Evolutionary conservation across 495 filamentous ascomycete genomes (phyloP), one percentile per base, ranked within the genome.

Genomic region (Entonaema liquescens): DNA sequence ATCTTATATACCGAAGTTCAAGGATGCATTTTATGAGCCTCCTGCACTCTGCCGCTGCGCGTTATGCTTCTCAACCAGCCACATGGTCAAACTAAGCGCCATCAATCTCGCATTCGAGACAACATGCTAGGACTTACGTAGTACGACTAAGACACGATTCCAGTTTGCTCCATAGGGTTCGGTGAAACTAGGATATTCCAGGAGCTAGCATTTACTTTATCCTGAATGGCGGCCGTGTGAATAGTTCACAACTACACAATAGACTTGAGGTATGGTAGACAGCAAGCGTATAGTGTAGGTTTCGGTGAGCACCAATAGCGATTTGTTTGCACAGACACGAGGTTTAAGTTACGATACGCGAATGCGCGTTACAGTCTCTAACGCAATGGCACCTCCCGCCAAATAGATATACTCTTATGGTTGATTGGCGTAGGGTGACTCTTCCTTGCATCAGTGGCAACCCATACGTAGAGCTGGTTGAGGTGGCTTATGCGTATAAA

Each of bases 1-100:
- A 53, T 53, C 25, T 29, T 53, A 53, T 15, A 53, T 26, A 53
- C 15, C 26, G 49, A 29, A 17, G 23, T 53, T 42, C 5, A 13
- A n/a, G 38, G 38, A 4, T 33, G 5, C 13, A n/a, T n/a, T 53
- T 28, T 6, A 19, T 29, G 23, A 53, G 6, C 50, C 28, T 53
- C 25, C 49, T 5, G 23, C 2, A 9, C 49, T 28, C 52, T 55
- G n/a, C 26, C 33, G 28, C 2, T 28, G 52, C n/a, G 15, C 29
- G 26, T 21, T 56, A 31, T 33, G n/a, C 49, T 29, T 26, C 25
- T 9, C 12, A 26, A 29, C 49, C 49, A 47, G 49, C 49, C 49
- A 29, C 49, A 53, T 29, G 9, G 29, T 23, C 53, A 36, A 21
- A 19, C n/a, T 31, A 56, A 56, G 53, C 53, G 53, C 53, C 29